Base-by-base conservation (phyloP, 441 rosid species). In the Erodium trifolium region DNA sequence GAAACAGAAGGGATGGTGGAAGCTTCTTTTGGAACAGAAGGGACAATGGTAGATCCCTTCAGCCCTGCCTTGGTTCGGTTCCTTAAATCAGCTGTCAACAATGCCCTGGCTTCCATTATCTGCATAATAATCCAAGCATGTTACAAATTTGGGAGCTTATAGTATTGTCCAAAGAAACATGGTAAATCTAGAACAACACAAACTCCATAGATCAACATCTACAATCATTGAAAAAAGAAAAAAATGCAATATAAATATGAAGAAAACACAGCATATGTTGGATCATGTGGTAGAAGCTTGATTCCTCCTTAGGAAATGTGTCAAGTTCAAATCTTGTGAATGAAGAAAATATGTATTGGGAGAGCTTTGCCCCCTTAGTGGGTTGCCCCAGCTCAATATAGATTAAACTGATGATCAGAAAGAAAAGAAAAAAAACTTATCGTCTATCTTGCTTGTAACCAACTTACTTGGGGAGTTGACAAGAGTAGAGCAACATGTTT, bases 61-160 rank as follows among this genome's bases (percentile, higher is more conserved):
- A 53, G 60, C 2, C 17, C 60, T 53, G 19, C 7, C 19, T 53
- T 14, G 4, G 60, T 72, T 79, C 67, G 77, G 72, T 73, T 76
- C 72, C 76, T 72, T 76, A 84, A 76, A 72, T 82, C 86, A 1
- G 80, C 86, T 14, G 85, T 86, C 75, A 91, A 73, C 77, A 80
- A 70, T 31, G 86, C 90, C 79, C 97, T 87, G 27, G 95, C 86
- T 75, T 86, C 96, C 75, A 85, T 67, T 73, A 93, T 81, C 97
- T 93, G 79, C 77, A 78, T 19, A 71, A 11, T 23, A 23, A 23
- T 23, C 27, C 27, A 23, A 23, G 27, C 27, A 23, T 23, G 27
- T 23, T 23, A 23, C 27, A 75, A 53, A 14, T 53, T 53, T 53
- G 14, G 60, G 18, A 14, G 60, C 18, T 4, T 6, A 14, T 14